phyloP scores from a whole-genome alignment of 352 stramenopile genomes.

The Phytopythium boreale region DNA sequence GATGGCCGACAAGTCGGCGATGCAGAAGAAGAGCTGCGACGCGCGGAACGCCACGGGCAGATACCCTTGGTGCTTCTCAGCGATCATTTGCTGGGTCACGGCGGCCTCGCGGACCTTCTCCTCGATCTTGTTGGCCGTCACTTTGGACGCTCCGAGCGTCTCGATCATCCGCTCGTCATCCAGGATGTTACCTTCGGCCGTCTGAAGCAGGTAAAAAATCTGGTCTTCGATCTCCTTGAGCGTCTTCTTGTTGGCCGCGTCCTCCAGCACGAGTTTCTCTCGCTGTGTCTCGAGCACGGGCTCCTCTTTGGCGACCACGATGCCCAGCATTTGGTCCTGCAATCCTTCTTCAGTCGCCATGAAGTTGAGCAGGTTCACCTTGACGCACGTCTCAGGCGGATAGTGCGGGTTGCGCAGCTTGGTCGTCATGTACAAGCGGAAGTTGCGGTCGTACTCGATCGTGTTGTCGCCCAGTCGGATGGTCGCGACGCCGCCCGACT shows the following conservation, averaged over 20 bases:
- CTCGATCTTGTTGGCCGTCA: slow-evolving; percentile 93
- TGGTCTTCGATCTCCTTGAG: slow-evolving; percentile 97
- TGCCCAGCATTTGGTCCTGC: slow-evolving; percentile 95
- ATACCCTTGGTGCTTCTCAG: slow-evolving; percentile 90
- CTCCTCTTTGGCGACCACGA: slow-evolving; percentile 93
- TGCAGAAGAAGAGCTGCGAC: slow-evolving; percentile 94
- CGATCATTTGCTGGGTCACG: slow-evolving; percentile 91
- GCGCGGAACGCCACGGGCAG: slow-evolving; percentile 88
- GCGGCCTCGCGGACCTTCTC: slow-evolving; percentile 92
- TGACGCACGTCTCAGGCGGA: slow-evolving; percentile 93
- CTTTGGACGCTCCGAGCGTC: slow-evolving; percentile 91
- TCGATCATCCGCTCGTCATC: slow-evolving; percentile 95
- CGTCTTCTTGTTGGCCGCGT: slow-evolving; percentile 93
- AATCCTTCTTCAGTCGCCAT: slow-evolving; percentile 94
- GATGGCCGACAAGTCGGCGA: slow-evolving; percentile 90
- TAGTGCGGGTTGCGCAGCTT: slow-evolving; percentile 95
- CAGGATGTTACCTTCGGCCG: slow-evolving; percentile 93
- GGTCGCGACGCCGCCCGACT: slow-evolving; percentile 82
- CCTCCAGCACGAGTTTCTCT: slow-evolving; percentile 93
- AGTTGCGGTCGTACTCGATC: slow-evolving; percentile 93
- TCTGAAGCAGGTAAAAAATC: slow-evolving; percentile 92
- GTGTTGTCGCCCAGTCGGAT: slow-evolving; percentile 93
- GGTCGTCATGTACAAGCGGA: slow-evolving; percentile 94
- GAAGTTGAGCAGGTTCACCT: slow-evolving; percentile 97
- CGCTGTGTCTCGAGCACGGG: slow-evolving; percentile 90